A percentile compares a stretch with the other conserved stretches of the same genome.
These are phyloP conservation scores for Trichoderma semiorbis DNA, from an alignment of 2,329 filamentous ascomycete species.

Conservation along the genomic window DNA sequence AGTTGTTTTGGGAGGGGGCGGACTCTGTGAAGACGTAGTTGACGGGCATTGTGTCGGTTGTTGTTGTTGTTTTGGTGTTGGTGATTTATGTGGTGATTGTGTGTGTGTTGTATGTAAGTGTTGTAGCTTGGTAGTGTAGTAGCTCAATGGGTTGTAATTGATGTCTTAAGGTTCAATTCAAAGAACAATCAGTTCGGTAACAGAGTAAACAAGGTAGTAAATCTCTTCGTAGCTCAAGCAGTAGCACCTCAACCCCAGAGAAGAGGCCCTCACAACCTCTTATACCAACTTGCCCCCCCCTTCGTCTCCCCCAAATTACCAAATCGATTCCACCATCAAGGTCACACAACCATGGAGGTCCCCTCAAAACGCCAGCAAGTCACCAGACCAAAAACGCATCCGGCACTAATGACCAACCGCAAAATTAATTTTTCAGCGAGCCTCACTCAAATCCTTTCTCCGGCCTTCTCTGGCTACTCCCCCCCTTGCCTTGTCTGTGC, in stretches of 20 bases:
- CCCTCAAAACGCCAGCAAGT: neutral
- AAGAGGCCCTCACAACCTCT: neutral
- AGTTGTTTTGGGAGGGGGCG: constrained; percentile 30
- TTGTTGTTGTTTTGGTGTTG: neutral
- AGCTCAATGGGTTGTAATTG: neutral
- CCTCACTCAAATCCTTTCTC: neutral
- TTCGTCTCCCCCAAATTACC: neutral
- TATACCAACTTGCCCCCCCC: neutral
- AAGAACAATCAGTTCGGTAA: neutral
- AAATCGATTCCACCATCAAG: neutral
- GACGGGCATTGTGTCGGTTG: constrained; percentile 24
- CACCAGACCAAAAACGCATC: neutral
- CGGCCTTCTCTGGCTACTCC: neutral
- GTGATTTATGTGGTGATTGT: neutral
- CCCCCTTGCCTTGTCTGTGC: neutral
- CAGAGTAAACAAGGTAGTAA: neutral
- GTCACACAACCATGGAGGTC: neutral
- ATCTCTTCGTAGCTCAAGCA: neutral
- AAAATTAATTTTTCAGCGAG: neutral
- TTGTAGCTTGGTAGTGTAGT: neutral
- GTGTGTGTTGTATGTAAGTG: neutral
- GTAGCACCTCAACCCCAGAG: neutral
- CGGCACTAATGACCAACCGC: neutral
- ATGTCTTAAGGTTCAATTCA: neutral
- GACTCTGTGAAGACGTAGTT: constrained; percentile 34